phyloP scores from a whole-genome alignment of 2,329 filamentous ascomycete genomes.

The Aspergillus ochraceus region DNA sequence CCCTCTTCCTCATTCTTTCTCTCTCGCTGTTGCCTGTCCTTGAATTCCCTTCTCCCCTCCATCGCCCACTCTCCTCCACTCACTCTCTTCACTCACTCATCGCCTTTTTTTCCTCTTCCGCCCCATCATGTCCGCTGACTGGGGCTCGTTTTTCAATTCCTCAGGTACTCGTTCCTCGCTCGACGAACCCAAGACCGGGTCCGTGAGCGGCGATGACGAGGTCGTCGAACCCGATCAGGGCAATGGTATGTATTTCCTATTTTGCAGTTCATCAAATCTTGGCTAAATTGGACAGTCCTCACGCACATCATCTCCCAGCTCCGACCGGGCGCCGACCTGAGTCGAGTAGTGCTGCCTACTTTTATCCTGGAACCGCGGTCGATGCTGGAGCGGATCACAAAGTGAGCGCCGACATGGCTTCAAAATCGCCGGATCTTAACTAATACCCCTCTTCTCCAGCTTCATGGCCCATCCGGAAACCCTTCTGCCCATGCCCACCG shows the following conservation, averaged over 20 bases:
- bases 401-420: slow-evolving; percentile 57
- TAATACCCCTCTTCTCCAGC: slow-evolving; percentile 51
- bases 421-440: slow-evolving; percentile 8
- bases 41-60: slow-evolving; percentile 9
- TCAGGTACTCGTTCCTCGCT: slow-evolving; percentile 54
- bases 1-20: neutral
- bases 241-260: slow-evolving; percentile 65
- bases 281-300: slow-evolving; percentile 62
- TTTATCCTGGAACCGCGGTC: slow-evolving; percentile 97
- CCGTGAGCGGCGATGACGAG: slow-evolving; percentile 65
- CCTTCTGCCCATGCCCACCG: slow-evolving; percentile 79
- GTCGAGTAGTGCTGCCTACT: slow-evolving; percentile 89
- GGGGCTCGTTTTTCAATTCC: slow-evolving; percentile 22
- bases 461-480: slow-evolving; percentile 99
- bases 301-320: slow-evolving; percentile 97
- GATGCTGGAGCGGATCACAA: slow-evolving; percentile 98
- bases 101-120: neutral
- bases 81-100: neutral
- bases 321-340: slow-evolving; percentile 90
- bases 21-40: neutral
- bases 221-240: slow-evolving; percentile 90
- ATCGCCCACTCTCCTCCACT: slow-evolving; percentile 1
- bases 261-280: neutral
- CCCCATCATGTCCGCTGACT: slow-evolving; percentile 28
- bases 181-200: slow-evolving; percentile 50